Base-by-base conservation (phyloP, 768 basidiomycete genomes). In the Phaeotremella fagi region DNA sequence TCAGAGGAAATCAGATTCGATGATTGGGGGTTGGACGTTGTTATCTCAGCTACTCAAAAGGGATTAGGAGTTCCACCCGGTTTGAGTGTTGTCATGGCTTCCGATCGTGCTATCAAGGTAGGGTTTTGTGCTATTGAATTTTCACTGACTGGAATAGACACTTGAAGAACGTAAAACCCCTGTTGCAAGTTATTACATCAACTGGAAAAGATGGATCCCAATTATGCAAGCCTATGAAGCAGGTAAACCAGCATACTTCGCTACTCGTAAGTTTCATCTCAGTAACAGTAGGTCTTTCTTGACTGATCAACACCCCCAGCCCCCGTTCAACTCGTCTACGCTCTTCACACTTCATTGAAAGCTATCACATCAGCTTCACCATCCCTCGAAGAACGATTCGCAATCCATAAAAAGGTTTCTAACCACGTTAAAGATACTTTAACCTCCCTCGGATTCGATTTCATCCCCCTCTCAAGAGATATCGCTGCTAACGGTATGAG, bases 1-100 rank as follows among this genome's bases (percentile, higher is more conserved):
- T 88, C 86, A 63, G 95, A 98, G 73, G 90, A 97, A 72, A 91
- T 99, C 64, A 82, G 80, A 41, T 87, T 95, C 79, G 95, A 98
- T 63, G 85, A 82, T 2, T 98, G 95, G 95, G 84, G 81, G 23
- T 79, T 98, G 48, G 95, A 99, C 62, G 83, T 91, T 31, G 85
- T 98, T 23, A 64, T 74, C 48, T 59, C 63, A n/a, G 72, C 72
- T 18, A 70, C 72, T 27, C 72, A 72, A 31, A 72, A 74, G 71
- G 95, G 94, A 35, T 83, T 99, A 20, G 86, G 91, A 26, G 83
- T 85, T 0, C 95, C 95, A 2, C 94, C 95, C 6, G 95, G 95
- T 29, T 79, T 99, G 24, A 88, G 88, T 68, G 83, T 99, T 61
- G 75, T 94, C 52, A 79, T 87, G 33, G 90, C 85, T 7, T 88